phyloP scores from a whole-genome alignment of 345 rosid species.

The Cardamine resedifolia region DNA sequence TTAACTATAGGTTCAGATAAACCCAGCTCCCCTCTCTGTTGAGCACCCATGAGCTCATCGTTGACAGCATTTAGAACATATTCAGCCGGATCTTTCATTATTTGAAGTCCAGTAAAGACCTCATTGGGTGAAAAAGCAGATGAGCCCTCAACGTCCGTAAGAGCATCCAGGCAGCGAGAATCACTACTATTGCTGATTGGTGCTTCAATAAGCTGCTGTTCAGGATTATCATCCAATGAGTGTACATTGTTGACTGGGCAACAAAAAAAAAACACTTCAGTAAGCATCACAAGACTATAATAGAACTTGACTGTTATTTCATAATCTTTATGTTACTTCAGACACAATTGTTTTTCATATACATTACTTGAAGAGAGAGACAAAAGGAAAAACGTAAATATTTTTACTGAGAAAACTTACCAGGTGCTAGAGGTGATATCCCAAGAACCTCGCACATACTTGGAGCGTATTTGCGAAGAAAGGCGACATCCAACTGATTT shows the following conservation, averaged over 20 bases:
- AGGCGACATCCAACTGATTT: constrained; percentile 34
- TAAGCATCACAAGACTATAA: background rate
- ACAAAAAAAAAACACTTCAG: background rate
- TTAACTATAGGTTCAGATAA: constrained; percentile 22
- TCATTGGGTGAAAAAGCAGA: constrained; percentile 27
- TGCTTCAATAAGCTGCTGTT: constrained; percentile 14
- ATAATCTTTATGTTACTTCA: background rate
- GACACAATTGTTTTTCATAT: background rate
- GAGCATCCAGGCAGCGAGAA: constrained; percentile 3
- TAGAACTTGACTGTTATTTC: background rate
- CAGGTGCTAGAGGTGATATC: constrained; percentile 33
- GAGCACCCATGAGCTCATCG: constrained; percentile 10
- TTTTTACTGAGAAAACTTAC: constrained; percentile 37
- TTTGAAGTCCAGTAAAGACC: constrained; percentile 13
- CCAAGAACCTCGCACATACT: constrained; percentile 41
- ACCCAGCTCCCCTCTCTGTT: constrained; percentile 25
- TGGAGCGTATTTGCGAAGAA: constrained; percentile 37
- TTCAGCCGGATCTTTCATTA: background rate
- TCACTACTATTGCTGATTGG: constrained; percentile 7
- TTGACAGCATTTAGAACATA: constrained; percentile 16
- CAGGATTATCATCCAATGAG: constrained; percentile 5
- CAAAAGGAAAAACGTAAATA: background rate
- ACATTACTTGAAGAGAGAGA: constrained; percentile 4
- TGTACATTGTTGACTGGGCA: constrained; percentile 8
- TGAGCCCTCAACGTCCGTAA: constrained; percentile 11